These are phyloP conservation scores for Calycina herbarum DNA, from an alignment of 2,329 filamentous ascomycete genomes.

Conservation along the genomic window DNA sequence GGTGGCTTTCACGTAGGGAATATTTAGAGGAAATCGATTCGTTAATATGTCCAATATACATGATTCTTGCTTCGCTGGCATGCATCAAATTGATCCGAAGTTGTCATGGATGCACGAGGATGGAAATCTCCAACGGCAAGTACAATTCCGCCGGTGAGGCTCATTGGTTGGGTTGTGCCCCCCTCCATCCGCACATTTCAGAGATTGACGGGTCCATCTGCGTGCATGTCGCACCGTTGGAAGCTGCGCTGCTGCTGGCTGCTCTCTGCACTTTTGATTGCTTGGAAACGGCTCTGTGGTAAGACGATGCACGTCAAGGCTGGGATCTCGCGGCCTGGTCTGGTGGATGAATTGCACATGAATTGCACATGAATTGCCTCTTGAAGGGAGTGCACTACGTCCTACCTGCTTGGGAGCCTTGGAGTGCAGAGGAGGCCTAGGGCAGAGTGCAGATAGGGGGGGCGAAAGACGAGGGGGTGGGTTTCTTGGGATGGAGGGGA, in stretches of 20 bases:
- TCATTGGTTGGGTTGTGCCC: neutral
- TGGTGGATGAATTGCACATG: conserved; percentile 1
- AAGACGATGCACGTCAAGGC: conserved; percentile 4
- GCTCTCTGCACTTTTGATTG: neutral
- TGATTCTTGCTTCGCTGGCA: conserved; percentile 26
- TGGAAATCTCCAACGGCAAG: conserved; percentile 14
- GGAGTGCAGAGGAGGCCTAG: neutral
- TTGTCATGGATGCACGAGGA: conserved; percentile 4
- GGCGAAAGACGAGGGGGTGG: neutral
- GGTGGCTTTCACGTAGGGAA: conserved; percentile 21
- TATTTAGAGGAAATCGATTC: conserved; percentile 18
- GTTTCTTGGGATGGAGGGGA: neutral
- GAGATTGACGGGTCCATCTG: conserved; percentile 13
- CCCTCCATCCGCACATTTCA: neutral
- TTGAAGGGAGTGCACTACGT: too few species aligned
- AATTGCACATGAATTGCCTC: neutral
- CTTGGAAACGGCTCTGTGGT: conserved; percentile 2
- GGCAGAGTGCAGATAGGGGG: neutral
- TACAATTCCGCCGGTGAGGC: conserved; percentile 4
- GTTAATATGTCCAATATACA: conserved; percentile 20
- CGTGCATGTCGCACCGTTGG: conserved; percentile 20
- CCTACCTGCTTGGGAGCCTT: neutral
- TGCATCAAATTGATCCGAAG: conserved; percentile 22
- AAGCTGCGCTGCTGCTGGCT: conserved; percentile 8
- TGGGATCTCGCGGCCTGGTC: neutral